These are phyloP conservation scores for Cerioporus squamosus DNA, from an alignment of 1,284 basidiomycete species.

Conservation along the genomic window DNA sequence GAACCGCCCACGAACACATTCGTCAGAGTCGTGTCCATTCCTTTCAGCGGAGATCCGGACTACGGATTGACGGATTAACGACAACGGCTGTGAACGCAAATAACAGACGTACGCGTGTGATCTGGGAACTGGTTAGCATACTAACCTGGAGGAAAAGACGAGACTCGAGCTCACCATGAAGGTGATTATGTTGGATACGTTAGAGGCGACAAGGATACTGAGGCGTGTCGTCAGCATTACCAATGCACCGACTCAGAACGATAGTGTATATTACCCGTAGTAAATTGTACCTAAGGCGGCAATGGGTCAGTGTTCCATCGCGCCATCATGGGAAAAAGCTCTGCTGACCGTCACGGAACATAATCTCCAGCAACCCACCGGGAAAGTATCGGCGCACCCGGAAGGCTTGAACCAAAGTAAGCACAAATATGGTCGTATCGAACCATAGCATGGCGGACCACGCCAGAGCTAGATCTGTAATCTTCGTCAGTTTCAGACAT, in stretches of 20 bases:
- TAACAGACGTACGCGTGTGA: constrained; percentile 7
- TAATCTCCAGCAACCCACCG: constrained; percentile 17
- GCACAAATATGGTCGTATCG: constrained; percentile 21
- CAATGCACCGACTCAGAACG: not conserved
- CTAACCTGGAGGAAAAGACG: not conserved
- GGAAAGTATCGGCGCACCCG: constrained; percentile 14
- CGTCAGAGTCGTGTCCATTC: constrained; percentile 20
- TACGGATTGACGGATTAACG: not conserved
- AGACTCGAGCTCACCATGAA: constrained; percentile 23
- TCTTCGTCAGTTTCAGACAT: not conserved
- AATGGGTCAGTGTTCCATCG: not conserved
- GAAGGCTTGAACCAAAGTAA: constrained; percentile 19
- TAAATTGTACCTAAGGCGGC: constrained; percentile 8
- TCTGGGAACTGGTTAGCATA: not conserved
- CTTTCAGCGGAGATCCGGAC: constrained; percentile 17
- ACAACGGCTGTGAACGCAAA: no score
- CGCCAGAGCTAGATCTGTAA: constrained; percentile 14
- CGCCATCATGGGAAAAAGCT: not conserved
- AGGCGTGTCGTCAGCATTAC: not conserved
- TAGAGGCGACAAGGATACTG: constrained; percentile 26
- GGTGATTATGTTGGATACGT: constrained; percentile 28
- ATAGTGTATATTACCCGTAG: not conserved
- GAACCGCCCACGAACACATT: constrained; percentile 28
- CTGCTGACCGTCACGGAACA: constrained; percentile 25
- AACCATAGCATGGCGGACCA: constrained; percentile 24